Evolutionary conservation across 306 rosid genomes (phyloP), one percentile per base, ranked within the genome.

Genomic region (Cicer cuneatum): DNA sequence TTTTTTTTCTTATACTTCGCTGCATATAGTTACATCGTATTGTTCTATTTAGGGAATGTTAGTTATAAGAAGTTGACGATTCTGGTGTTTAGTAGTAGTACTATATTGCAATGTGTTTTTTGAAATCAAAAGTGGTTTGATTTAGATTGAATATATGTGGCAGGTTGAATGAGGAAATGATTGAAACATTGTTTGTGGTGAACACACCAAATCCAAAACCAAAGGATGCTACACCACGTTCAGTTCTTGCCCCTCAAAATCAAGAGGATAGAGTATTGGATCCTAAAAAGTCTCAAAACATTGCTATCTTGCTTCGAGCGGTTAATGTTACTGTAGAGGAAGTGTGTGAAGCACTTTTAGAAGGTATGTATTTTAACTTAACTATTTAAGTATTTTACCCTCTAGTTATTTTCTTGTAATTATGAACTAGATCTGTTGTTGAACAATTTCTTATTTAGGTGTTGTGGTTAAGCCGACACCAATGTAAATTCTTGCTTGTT

Each of bases 131-230:
- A 78, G 21, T 66, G 40, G 43, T 53, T 46, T 7, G 45, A 66
- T 65, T 80, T 72, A 72, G 43, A 72, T 80, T 77, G 43, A 67
- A 65, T 80, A 72, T 76, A 72, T 47, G 29, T 53, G 85, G 85
- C 90, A 93, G 98, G 81, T 76, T 93, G 84, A 91, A 93, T 72
- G 98, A 93, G 82, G 96, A 93, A 69, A 93, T 88, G 97, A 93
- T 91, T 10, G 98, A 93, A 85, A 84, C 97, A 0, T 82, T 93
- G 73, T 93, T 93, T 76, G 80, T 82, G 71, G 94, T 83, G 59
- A 93, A 90, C 69, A 85, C 86, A n/a, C 77, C 85, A 2, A 82
- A 60, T 78, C 51, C 80, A 52, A 76, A 81, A 47, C 62, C 81
- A 1, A 91, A 87, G 73, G 92, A 91, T 40, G 68, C 82, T 39